Conservation (phyloP, 148 eudicot genomes). For the Nyssa sinensis region DNA sequence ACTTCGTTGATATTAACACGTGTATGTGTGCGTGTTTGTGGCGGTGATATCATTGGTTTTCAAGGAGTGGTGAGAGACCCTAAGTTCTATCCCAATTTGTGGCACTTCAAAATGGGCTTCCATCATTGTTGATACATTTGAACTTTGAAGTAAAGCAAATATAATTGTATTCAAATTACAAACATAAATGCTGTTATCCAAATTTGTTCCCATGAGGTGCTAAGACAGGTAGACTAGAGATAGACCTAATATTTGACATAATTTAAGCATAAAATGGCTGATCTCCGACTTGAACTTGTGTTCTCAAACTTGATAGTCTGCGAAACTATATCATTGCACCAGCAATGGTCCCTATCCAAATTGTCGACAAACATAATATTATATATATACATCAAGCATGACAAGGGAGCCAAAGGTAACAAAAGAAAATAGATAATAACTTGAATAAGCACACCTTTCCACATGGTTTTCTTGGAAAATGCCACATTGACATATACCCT, state of each 20-base stretch:
- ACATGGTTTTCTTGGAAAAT: slow-evolving; percentile 82
- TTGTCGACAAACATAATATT: too few species aligned
- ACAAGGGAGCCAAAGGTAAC: background rate
- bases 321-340: too few species aligned
- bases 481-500: slow-evolving; percentile 67
- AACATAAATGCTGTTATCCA: too few species aligned
- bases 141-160: background rate
- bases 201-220: too few species aligned
- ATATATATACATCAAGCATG: background rate
- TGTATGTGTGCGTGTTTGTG: background rate
- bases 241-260: too few species aligned
- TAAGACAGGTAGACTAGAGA: too few species aligned
- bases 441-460: slow-evolving; percentile 55
- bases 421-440: background rate
- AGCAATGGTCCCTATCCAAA: too few species aligned
- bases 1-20: background rate
- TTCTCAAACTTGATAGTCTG: too few species aligned
- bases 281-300: too few species aligned
- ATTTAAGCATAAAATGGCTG: too few species aligned
- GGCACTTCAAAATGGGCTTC: too few species aligned
- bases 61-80: background rate
- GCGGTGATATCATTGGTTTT: background rate
- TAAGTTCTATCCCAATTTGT: too few species aligned
- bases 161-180: background rate
- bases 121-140: background rate